Evolutionary conservation across 2,329 filamentous ascomycete genomes (phyloP), one percentile per base, ranked within the genome.

Genomic region (Pseudodiploospora longispora): DNA sequence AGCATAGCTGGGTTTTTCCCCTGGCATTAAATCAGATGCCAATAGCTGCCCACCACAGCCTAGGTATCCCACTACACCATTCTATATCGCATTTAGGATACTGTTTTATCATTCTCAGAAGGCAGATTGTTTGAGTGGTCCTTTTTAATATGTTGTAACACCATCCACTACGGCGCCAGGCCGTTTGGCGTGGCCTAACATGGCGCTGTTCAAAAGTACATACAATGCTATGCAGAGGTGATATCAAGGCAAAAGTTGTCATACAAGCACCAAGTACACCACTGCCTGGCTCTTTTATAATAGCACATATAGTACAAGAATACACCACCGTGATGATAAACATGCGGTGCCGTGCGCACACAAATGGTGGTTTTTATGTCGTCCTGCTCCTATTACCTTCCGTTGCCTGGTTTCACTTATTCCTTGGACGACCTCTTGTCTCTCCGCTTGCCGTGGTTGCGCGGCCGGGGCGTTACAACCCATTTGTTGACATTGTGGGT

Each of bases 401-500:
- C 12, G 27, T n/a, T 27, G 27, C 3, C 12, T 6, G 10, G 27
- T 28, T 27, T 10, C 27, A 30, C 36, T 43, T 57, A 55, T 34
- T 54, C 50, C 55, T 55, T 64, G 36, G 58, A 55, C 33, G 60
- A 56, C 52, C 68, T 78, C 72, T 85, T 85, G 61, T 75, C 70
- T 66, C 82, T 82, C 59, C 90, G 80, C 74, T 91, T 94, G 67
- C 91, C 91, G 68, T 95, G 85, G 71, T 96, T 97, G 59, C 93
- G 83, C 45, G 79, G 77, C 57, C 90, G 80, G 48, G 89, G 78
- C 51, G 84, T 79, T 39, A 97, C 88, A 51, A 98, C 85, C 71
- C 85, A 90, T 63, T 85, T 93, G 74, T 97, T 96, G 68, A 85
- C 70, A 65, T 96, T 96, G 68, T 83, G 78, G 72, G 85, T 94